Conservation (phyloP, 805 yeast genomes). For the Maudiozyma pseudohumilis region DNA sequence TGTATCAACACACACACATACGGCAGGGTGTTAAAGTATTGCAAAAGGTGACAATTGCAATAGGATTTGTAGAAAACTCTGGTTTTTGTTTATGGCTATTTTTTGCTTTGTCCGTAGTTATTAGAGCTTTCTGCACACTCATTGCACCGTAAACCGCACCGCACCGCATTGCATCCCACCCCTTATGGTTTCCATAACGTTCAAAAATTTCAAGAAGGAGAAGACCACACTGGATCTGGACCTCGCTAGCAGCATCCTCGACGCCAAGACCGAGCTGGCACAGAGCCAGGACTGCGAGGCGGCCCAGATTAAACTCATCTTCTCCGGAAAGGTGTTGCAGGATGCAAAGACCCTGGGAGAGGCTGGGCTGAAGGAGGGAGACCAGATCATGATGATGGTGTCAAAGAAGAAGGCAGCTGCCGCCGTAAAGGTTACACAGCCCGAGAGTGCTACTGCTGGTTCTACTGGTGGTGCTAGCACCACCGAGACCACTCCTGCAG, state of each 20-base stretch:
- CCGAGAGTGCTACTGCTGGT: slow-evolving; percentile 11
- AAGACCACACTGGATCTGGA: slow-evolving; percentile 74
- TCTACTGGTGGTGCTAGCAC: slow-evolving; percentile 13
- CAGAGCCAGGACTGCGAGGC: slow-evolving; percentile 57
- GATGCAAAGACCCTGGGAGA: slow-evolving; percentile 68
- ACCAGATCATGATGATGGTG: slow-evolving; percentile 87
- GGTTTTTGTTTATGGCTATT: neutral
- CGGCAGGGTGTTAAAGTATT: slow-evolving; percentile 42
- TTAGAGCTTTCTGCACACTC: no score
- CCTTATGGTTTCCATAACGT: slow-evolving; percentile 25
- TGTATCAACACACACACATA: no score
- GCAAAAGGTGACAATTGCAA: neutral
- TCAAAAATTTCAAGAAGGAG: slow-evolving; percentile 91
- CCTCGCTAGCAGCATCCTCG: slow-evolving; percentile 49
- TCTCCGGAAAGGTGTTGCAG: slow-evolving; percentile 82
- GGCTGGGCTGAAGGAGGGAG: slow-evolving; percentile 70
- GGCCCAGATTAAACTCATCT: slow-evolving; percentile 76
- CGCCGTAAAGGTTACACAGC: slow-evolving; percentile 18
- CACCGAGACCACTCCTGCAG: neutral
- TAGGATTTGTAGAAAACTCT: no score
- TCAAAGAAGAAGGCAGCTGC: slow-evolving; percentile 39
- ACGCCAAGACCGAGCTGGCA: slow-evolving; percentile 69
- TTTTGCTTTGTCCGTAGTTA: neutral
- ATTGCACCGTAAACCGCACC: no score
- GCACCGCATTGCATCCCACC: no score